A percentile compares a stretch with the other conserved stretches of the same genome.
These are phyloP conservation scores for Eucalyptus caleyi DNA, from an alignment of 345 rosid genomes.

Conservation along the genomic window DNA sequence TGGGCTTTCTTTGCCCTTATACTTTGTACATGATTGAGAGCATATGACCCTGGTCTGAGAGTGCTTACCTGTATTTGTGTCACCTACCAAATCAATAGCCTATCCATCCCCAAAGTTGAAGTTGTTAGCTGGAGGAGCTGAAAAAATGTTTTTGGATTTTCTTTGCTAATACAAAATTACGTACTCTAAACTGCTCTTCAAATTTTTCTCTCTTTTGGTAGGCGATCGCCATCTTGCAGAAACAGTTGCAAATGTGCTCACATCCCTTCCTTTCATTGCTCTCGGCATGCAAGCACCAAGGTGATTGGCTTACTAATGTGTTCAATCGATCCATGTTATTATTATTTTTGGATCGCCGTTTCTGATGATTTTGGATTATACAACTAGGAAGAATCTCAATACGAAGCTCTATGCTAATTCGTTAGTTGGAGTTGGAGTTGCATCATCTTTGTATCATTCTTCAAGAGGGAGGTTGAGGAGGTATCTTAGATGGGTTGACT, in stretches of 20 bases:
- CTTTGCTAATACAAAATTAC: background rate
- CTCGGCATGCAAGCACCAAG: constrained; percentile 91
- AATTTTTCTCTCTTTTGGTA: background rate
- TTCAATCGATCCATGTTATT: background rate
- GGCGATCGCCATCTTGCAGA: constrained; percentile 65
- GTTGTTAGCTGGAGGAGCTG: background rate
- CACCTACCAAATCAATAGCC: background rate
- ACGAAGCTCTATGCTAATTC: constrained; percentile 85
- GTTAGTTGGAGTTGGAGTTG: constrained; percentile 84
- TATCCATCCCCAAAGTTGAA: background rate
- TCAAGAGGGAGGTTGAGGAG: constrained; percentile 75
- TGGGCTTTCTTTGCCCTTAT: background rate
- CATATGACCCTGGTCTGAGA: background rate
- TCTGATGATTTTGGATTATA: background rate
- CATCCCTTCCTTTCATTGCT: constrained; percentile 84
- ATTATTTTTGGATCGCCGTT: background rate
- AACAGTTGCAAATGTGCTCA: constrained; percentile 69
- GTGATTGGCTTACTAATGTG: constrained; percentile 12
- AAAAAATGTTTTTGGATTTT: background rate
- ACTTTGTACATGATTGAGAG: background rate
- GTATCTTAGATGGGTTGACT: constrained; percentile 85
- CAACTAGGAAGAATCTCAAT: constrained; percentile 58
- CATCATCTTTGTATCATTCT: constrained; percentile 79
- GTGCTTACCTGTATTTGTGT: background rate
- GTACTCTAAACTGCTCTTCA: background rate